Percentiles rank a stretch among this genome's conserved stretches.
phyloP scores from a whole-genome alignment of 192 early-diverging fungal genomes.

The Phlyctochytrium planicorne region DNA sequence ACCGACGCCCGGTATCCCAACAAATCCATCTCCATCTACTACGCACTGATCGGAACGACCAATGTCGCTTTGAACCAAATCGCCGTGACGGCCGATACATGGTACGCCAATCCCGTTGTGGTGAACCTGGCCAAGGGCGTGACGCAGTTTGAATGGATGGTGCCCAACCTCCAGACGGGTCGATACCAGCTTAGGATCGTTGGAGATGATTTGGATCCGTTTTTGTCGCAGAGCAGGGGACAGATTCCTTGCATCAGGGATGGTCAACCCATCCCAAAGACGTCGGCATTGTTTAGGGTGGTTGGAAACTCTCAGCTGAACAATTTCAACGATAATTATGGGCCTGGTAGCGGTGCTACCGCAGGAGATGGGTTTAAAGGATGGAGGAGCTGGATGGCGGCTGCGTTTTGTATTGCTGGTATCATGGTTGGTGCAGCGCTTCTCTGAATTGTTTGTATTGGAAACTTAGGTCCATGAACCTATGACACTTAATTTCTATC shows the following conservation, averaged over 20 bases:
- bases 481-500: too few species aligned
- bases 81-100: constrained; percentile 1
- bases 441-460: too few species aligned
- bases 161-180: not conserved
- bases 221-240: not conserved
- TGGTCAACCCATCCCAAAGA: not conserved
- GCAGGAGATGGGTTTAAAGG: too few species aligned
- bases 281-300: not conserved
- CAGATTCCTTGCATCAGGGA: not conserved
- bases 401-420: too few species aligned
- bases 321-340: not conserved
- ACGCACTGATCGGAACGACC: not conserved
- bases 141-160: not conserved
- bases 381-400: too few species aligned
- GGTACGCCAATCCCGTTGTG: not conserved
- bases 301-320: constrained; percentile 2
- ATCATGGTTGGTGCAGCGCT: too few species aligned
- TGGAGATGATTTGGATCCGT: not conserved
- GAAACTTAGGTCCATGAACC: too few species aligned
- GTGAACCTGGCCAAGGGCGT: not conserved
- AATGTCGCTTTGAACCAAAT: not conserved
- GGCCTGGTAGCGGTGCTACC: too few species aligned
- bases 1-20: not conserved
- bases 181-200: not conserved
- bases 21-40: not conserved